These are phyloP conservation scores for Galerina sulciceps DNA, from an alignment of 768 basidiomycete species.

Conservation along the genomic window DNA sequence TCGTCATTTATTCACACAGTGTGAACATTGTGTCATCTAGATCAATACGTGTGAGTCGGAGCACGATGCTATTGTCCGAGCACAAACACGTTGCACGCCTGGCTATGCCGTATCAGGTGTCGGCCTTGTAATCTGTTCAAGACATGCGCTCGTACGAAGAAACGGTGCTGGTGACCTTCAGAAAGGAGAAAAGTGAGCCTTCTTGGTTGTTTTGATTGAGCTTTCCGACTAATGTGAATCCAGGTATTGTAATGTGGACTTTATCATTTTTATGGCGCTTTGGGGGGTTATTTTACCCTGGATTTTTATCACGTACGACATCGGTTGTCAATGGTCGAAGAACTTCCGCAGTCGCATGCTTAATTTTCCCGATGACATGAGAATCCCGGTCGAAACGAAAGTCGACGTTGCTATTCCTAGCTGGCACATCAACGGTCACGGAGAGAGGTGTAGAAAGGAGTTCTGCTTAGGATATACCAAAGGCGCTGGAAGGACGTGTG, in stretches of 20 bases:
- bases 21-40: neutral
- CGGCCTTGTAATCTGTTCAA: slow-evolving; percentile 14
- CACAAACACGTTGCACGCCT: slow-evolving; percentile 6
- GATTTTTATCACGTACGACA: slow-evolving; percentile 18
- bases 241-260: slow-evolving; percentile 22
- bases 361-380: slow-evolving; percentile 7
- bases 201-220: neutral
- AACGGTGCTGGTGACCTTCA: slow-evolving; percentile 26
- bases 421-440: slow-evolving; percentile 42
- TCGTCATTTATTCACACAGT: neutral
- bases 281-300: neutral
- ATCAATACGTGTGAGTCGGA: slow-evolving; percentile 15
- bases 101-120: slow-evolving; percentile 13
- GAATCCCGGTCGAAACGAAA: neutral
- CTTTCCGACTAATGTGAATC: neutral
- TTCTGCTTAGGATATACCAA: slow-evolving; percentile 34
- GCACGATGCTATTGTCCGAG: slow-evolving; percentile 11
- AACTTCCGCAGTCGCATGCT: slow-evolving; percentile 1
- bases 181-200: slow-evolving; percentile 23
- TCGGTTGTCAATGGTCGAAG: slow-evolving; percentile 17
- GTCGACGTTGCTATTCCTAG: slow-evolving; percentile 33
- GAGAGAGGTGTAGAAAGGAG: slow-evolving; percentile 25
- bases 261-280: slow-evolving; percentile 9
- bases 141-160: slow-evolving; percentile 17
- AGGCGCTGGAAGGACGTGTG: slow-evolving; percentile 28